phyloP scores from a whole-genome alignment of 2,329 filamentous ascomycete species.

The Hypoxylon sp. region DNA sequence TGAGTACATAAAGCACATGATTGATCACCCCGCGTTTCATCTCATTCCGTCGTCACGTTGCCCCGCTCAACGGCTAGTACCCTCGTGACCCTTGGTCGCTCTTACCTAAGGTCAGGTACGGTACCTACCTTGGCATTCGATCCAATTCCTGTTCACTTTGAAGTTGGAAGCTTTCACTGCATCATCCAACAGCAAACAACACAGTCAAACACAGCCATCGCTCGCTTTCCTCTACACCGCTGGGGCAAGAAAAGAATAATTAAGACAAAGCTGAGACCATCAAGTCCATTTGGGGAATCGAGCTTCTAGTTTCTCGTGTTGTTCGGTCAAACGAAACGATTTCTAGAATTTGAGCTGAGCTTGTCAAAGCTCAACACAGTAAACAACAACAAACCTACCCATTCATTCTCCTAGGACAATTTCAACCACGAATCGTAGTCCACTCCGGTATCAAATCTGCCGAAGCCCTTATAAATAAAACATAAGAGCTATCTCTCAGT shows the following conservation, averaged over 20 bases:
- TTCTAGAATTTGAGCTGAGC: slow-evolving; percentile 6
- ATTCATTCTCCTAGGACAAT: slow-evolving; percentile 15
- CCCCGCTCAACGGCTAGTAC: slow-evolving; percentile 41
- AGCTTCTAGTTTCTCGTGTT: slow-evolving; percentile 4
- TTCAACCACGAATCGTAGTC: slow-evolving; percentile 10
- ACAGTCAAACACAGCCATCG: slow-evolving; percentile 19
- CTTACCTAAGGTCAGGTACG: slow-evolving; percentile 38
- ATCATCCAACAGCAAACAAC: slow-evolving; percentile 19
- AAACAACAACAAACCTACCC: slow-evolving; percentile 14
- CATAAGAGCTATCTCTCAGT: slow-evolving; percentile 20
- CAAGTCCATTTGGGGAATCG: neutral
- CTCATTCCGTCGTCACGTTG: slow-evolving; percentile 34
- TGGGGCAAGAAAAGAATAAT: neutral
- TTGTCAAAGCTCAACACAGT: slow-evolving; percentile 11
- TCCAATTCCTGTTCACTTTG: slow-evolving; percentile 14
- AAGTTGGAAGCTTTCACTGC: slow-evolving; percentile 10
- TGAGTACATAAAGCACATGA: neutral
- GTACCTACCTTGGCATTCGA: slow-evolving; percentile 22
- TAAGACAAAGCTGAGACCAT: neutral
- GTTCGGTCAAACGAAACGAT: neutral
- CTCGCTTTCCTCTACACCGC: slow-evolving; percentile 13
- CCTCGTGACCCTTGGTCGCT: slow-evolving; percentile 45
- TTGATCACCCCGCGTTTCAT: slow-evolving; percentile 42
- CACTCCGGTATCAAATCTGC: slow-evolving; percentile 7
- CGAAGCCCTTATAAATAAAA: slow-evolving; percentile 17